Conservation (phyloP, 805 yeast genomes). For the Sugiyamaella smithiae region DNA sequence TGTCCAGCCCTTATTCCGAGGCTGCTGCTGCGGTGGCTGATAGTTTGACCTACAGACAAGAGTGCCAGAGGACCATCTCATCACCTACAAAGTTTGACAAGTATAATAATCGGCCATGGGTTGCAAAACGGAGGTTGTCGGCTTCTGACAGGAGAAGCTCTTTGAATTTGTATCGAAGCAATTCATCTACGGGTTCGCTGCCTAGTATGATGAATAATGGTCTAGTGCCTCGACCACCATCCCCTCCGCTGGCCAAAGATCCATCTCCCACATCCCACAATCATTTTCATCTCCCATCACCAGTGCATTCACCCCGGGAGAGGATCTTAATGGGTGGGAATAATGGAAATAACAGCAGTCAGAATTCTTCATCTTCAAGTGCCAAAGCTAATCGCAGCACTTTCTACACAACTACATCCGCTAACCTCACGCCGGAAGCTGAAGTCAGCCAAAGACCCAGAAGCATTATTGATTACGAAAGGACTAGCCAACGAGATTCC, state of each 20-base stretch:
- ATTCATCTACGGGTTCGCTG: constrained; percentile 1
- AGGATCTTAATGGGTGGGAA: neutral
- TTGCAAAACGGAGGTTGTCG: constrained; percentile 2
- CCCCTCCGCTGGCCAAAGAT: neutral
- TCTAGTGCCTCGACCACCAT: neutral
- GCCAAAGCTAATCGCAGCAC: neutral
- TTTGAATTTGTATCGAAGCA: neutral
- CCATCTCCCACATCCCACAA: neutral
- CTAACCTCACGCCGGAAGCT: neutral
- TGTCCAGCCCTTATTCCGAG: constrained; percentile 7
- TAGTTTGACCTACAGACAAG: constrained; percentile 6
- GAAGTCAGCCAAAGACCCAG: neutral
- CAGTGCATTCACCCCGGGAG: constrained; percentile 2
- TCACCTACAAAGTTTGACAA: constrained; percentile 8
- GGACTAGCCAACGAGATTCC: neutral
- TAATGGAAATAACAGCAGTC: constrained; percentile 2
- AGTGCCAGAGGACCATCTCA: constrained; percentile 1
- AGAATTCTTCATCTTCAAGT: neutral
- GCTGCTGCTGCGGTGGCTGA: constrained; percentile 1
- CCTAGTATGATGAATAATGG: neutral
- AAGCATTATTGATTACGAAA: neutral
- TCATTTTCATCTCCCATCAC: neutral
- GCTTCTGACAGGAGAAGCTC: neutral
- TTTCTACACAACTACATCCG: neutral
- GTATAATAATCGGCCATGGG: constrained; percentile 7